Base-by-base conservation (phyloP, 75 land plant species). In the Pinus taeda region DNA sequence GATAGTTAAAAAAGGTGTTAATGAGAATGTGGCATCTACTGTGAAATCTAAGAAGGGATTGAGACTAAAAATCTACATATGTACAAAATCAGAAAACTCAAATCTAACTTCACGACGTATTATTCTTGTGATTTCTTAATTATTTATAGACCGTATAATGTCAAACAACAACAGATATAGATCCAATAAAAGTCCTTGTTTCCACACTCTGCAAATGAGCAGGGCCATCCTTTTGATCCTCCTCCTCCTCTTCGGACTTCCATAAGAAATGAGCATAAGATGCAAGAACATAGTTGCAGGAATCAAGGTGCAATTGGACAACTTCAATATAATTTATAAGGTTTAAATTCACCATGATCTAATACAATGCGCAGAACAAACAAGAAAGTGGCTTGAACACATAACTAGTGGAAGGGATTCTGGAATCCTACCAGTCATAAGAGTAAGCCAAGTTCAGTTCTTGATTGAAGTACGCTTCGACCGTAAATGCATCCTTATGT, bases 201-300 rank as follows among this genome's bases (percentile, higher is more conserved):
- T 18, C 15, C 14, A 1, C 55, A 49, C 11, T 49, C 11, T 11
- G 55, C 12, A 49, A 9, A 49, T 49, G 13, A 49, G 36, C 37
- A 30, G 66, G 2, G 30, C 26, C 33, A 12, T 29, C 0, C 1
- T 29, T 64, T n/a, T 88, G 85, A 21, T 39, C 42, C 42, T 89
- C 92, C 0, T 89, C 92, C 26, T 64, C 66, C 12, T 84, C 92
- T 63, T 85, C 90, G 9, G 71, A 76, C 39, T 87, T 87, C 94
- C 94, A 92, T 73, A 92, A 61, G 61, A 92, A 92, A 26, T 84
- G 75, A 12, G 94, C 94, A 69, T 92, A 92, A 7, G 92, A 80
- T 29, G 85, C 90, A 77, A 84, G 11, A 29, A 92, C 94, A 66
- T 45, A 77, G 70, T 92, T 92, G 93, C 86, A 78, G 14, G 3